Evolutionary conservation across 2,329 filamentous ascomycete species (phyloP), one percentile per base, ranked within the genome.

Genomic region (Chaetoscypha palmicola): DNA sequence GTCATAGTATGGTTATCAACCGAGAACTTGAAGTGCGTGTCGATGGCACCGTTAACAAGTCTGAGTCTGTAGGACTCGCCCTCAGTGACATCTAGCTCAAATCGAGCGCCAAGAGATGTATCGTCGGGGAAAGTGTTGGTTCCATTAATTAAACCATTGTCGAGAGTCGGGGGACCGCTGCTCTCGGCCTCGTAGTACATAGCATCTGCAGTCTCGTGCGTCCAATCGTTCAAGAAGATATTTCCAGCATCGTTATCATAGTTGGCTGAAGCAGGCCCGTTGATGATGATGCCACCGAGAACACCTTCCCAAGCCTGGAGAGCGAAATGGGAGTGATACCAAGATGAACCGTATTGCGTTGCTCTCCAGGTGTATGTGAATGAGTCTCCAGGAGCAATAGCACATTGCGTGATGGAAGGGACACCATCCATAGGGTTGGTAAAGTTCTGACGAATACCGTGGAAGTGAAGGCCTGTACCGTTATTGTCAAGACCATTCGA

Each of bases 191-290:
- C 40, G n/a, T 33, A 49, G 1, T 22, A 47, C 12, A 57, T 63
- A 38, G 65, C 60, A 2, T 23, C 22, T 3, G 36, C 41, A 10
- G 44, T 36, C 9, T 43, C n/a, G 21, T 32, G 16, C 11, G 48
- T 41, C 31, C 49, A 47, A 20, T 54, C 52, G 4, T 38, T 39
- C 19, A 54, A 19, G 48, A 16, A 64, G 48, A 10, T 24, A 4
- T 68, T 59, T 4, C 80, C 80, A 0, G 81, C 65, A 48, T 85
- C 80, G 26, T 72, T 65, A 45, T 84, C 78, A 51, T 80, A 81
- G 57, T 78, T 45, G 1, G 68, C 66, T 1, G 70, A 70, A 0
- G 74, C 68, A 0, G 78, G 78, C 0, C 77, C 78, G 43, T 79
- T 68, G 52, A 82, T 77, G 14, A 81, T 61, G 14, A 84, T 73